A percentile compares a stretch with the other conserved stretches of the same genome.
phyloP scores from a whole-genome alignment of 306 rosid genomes.

The Psophocarpus tetragonolobus region DNA sequence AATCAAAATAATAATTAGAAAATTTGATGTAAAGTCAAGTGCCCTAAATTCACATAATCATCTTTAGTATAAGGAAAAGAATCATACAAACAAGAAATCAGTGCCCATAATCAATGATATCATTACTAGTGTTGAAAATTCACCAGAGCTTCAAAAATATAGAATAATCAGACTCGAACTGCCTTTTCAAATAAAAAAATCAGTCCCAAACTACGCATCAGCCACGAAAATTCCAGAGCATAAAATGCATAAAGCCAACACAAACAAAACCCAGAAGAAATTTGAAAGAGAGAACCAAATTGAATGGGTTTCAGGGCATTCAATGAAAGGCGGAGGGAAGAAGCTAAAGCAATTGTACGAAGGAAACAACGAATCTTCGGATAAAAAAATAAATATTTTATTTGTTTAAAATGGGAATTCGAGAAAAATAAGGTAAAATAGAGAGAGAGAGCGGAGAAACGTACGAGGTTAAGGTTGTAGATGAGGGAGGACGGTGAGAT shows the following conservation, averaged over 20 bases:
- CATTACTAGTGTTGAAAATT: not conserved
- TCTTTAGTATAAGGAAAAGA: not conserved
- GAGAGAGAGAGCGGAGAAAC: not conserved
- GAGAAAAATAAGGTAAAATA: not conserved
- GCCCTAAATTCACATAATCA: conserved; percentile 31
- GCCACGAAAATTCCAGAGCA: conserved; percentile 10
- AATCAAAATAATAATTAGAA: not conserved
- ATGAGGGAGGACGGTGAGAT: not conserved
- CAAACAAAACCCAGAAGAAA: conserved; percentile 6
- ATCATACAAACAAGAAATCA: conserved; percentile 5
- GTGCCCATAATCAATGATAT: not conserved
- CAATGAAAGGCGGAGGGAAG: not conserved
- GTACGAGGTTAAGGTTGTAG: conserved; percentile 23
- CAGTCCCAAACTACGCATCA: not conserved
- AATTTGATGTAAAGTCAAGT: not conserved
- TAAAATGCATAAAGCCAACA: not conserved
- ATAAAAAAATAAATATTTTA: not conserved
- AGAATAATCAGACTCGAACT: not conserved
- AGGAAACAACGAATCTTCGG: conserved; percentile 18
- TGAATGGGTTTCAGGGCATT: not conserved
- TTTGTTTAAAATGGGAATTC: not conserved
- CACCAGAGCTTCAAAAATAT: not conserved
- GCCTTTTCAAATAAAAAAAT: not conserved
- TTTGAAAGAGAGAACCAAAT: conserved; percentile 8
- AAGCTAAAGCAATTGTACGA: conserved; percentile 4